These are phyloP conservation scores for Pseudoperonospora humuli DNA, from an alignment of 352 stramenopile genomes.

Conservation along the genomic window DNA sequence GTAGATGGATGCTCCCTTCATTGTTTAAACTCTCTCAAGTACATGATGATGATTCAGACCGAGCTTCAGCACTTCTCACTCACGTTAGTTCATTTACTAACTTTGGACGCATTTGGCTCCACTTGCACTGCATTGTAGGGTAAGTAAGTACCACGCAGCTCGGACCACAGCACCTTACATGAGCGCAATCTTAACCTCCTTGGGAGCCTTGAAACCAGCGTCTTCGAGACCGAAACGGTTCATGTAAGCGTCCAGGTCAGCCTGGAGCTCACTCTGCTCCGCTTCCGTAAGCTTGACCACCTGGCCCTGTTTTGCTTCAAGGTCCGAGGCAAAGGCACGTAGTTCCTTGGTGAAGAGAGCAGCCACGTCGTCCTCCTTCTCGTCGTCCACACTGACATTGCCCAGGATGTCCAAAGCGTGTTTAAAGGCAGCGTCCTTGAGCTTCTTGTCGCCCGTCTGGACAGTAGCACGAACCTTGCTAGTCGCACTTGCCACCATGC, in stretches of 20 bases:
- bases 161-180: slow-evolving; percentile 47
- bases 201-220: slow-evolving; percentile 71
- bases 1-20: slow-evolving; percentile 28
- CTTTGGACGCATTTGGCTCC: slow-evolving; percentile 12
- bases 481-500: slow-evolving; percentile 67
- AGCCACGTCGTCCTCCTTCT: slow-evolving; percentile 80
- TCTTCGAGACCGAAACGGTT: slow-evolving; percentile 78
- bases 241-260: slow-evolving; percentile 80
- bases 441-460: slow-evolving; percentile 75
- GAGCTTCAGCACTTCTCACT: slow-evolving; percentile 8
- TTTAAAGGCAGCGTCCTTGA: slow-evolving; percentile 82
- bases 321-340: slow-evolving; percentile 56
- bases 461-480: slow-evolving; percentile 65
- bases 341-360: slow-evolving; percentile 81
- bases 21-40: slow-evolving; percentile 23
- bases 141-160: slow-evolving; percentile 7
- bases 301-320: slow-evolving; percentile 76
- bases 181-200: slow-evolving; percentile 80
- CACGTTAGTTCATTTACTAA: slow-evolving; percentile 6
- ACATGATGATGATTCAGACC: slow-evolving; percentile 5
- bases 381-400: slow-evolving; percentile 55
- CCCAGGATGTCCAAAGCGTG: slow-evolving; percentile 76
- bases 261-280: slow-evolving; percentile 79
- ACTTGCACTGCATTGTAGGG: slow-evolving; percentile 9
- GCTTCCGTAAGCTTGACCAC: slow-evolving; percentile 63